These are phyloP conservation scores for Pichia sp. DNA, from an alignment of 1,139 yeast genomes.

Conservation along the genomic window DNA sequence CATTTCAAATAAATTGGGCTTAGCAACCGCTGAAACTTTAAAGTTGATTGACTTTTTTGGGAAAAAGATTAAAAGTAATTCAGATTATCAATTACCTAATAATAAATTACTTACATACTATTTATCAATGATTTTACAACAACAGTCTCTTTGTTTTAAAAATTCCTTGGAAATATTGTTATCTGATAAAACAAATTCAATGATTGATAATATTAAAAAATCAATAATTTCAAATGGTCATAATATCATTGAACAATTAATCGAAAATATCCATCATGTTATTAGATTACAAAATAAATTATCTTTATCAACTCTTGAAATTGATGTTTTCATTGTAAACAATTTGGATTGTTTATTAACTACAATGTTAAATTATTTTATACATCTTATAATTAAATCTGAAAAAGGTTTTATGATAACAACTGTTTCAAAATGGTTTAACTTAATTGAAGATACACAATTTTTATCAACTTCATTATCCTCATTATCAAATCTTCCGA, in stretches of 20 bases:
- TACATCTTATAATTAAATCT: slow-evolving; percentile 36
- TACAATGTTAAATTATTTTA: slow-evolving; percentile 41
- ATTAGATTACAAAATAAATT: not conserved
- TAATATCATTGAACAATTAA: slow-evolving; percentile 18
- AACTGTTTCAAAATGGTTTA: slow-evolving; percentile 51
- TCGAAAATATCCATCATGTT: slow-evolving; percentile 14
- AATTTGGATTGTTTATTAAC: slow-evolving; percentile 22
- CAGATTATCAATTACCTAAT: not conserved
- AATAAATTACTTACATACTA: not conserved
- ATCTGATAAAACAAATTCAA: not conserved
- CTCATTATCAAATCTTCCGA: not conserved
- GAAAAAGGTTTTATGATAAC: slow-evolving; percentile 26
- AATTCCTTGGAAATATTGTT: slow-evolving; percentile 1
- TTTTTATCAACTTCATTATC: slow-evolving; percentile 29
- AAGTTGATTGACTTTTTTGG: slow-evolving; percentile 2
- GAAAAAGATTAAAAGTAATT: not conserved
- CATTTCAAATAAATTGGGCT: slow-evolving; percentile 3
- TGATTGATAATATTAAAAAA: not conserved
- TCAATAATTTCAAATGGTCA: slow-evolving; percentile 13
- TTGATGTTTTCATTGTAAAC: slow-evolving; percentile 5
- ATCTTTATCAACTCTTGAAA: not conserved
- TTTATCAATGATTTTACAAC: slow-evolving; percentile 5
- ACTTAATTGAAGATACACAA: slow-evolving; percentile 39
- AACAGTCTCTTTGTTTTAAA: slow-evolving; percentile 6
- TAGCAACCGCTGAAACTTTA: slow-evolving; percentile 1